Evolutionary conservation across 345 rosid genomes (phyloP).

Genomic region (Syzygium oleosum): DNA sequence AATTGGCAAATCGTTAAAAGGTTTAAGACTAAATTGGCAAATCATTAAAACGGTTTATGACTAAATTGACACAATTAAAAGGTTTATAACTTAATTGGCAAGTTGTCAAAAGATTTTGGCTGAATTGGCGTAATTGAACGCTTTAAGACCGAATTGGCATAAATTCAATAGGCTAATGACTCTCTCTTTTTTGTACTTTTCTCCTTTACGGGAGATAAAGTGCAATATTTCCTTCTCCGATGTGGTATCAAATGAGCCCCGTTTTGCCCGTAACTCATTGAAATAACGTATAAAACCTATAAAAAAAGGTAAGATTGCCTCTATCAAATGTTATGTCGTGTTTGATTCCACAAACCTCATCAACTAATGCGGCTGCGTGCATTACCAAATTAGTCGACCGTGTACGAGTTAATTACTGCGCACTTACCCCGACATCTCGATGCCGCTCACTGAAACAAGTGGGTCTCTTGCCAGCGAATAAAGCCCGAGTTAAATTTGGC

Average conservation of each 20-base stretch:
- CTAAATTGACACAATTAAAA: too few species aligned
- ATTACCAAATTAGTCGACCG: fast-evolving
- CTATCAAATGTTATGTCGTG: background rate
- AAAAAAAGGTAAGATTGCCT: background rate
- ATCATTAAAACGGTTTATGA: too few species aligned
- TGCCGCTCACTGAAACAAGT: fast-evolving
- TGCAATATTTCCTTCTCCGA: background rate
- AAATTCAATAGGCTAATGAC: too few species aligned
- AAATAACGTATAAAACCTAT: background rate
- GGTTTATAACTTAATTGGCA: too few species aligned
- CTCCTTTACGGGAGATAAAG: background rate
- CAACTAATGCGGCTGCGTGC: background rate
- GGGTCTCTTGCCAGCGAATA: background rate
- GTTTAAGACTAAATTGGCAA: too few species aligned
- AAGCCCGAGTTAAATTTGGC: background rate
- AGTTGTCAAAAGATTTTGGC: too few species aligned
- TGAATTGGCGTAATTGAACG: too few species aligned
- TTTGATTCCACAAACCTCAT: background rate
- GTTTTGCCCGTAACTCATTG: background rate
- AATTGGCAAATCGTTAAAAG: too few species aligned
- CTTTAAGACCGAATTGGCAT: too few species aligned
- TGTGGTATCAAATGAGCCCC: background rate
- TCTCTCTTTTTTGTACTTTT: too few species aligned
- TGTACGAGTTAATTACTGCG: background rate
- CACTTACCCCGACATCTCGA: background rate